Conservation (phyloP, 2,329 filamentous ascomycete genomes). For the Aschersonia sp. region DNA sequence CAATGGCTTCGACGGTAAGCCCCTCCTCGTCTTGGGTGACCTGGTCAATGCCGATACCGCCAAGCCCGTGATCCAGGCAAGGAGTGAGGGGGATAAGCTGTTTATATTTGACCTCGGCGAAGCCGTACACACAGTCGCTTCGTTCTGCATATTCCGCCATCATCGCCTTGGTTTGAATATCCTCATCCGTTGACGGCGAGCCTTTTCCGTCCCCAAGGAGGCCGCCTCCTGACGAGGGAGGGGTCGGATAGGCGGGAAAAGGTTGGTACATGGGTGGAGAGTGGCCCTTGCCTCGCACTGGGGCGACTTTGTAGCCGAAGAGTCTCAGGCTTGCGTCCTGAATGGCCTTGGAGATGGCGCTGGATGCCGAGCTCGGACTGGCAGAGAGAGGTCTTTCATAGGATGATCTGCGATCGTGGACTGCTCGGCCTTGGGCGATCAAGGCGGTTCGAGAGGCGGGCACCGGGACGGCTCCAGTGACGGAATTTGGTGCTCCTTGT, state of each 20-base stretch:
- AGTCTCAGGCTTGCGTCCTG: conserved; percentile 75
- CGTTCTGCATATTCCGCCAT: conserved; percentile 88
- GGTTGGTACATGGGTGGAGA: conserved; percentile 69
- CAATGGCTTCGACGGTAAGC: conserved; percentile 71
- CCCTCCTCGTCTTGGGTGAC: conserved; percentile 49
- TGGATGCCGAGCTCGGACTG: conserved; percentile 59
- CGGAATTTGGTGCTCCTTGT: conserved; percentile 55
- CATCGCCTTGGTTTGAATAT: conserved; percentile 58
- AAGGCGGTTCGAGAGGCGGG: conserved; percentile 60
- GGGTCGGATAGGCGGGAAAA: conserved; percentile 71
- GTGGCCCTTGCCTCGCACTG: conserved; percentile 49
- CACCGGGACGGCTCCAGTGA: conserved; percentile 53
- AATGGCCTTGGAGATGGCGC: conserved; percentile 86
- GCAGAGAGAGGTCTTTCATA: conserved; percentile 65
- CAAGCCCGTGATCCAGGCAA: conserved; percentile 57
- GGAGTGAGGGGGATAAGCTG: conserved; percentile 85
- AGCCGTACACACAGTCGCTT: conserved; percentile 92
- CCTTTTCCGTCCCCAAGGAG: conserved; percentile 51
- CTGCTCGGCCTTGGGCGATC: conserved; percentile 52
- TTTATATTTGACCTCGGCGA: conserved; percentile 96
- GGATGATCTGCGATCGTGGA: conserved; percentile 63
- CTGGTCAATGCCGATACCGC: conserved; percentile 43
- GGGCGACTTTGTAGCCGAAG: conserved; percentile 57
- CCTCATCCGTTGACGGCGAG: conserved; percentile 54
- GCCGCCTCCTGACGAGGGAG: conserved; percentile 39